Percentiles rank a stretch among this genome's conserved stretches.
Evolutionary conservation across 495 filamentous ascomycete species (phyloP).

Genomic region (Penicillium antarcticum): DNA sequence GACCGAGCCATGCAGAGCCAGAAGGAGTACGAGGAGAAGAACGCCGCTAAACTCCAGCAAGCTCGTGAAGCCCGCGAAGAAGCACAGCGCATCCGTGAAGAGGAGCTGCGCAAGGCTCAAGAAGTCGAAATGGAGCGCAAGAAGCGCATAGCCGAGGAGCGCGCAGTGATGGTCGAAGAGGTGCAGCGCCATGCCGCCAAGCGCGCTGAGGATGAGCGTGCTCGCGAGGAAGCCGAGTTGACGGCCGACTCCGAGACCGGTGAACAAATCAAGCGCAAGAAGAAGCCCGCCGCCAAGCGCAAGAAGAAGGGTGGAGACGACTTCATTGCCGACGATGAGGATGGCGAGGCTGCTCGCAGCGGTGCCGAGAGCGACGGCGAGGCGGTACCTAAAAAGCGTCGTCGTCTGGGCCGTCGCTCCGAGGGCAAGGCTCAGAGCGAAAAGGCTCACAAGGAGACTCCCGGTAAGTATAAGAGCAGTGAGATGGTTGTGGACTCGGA

Average conservation of each 20-base stretch:
- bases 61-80: constrained; percentile 74
- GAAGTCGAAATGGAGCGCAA: constrained; percentile 67
- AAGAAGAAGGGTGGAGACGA: constrained; percentile 61
- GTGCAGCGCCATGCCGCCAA: constrained; percentile 67
- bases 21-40: constrained; percentile 89
- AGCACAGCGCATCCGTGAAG: constrained; percentile 70
- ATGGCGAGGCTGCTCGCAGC: constrained; percentile 10
- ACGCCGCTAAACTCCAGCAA: constrained; percentile 74
- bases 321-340: constrained; percentile 26
- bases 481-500: constrained; percentile 79
- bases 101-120: constrained; percentile 61
- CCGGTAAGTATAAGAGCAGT: constrained; percentile 70
- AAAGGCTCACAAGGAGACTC: constrained; percentile 19
- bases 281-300: constrained; percentile 52
- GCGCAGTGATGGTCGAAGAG: constrained; percentile 70
- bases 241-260: constrained; percentile 77
- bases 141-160: constrained; percentile 75
- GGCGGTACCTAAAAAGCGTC: constrained; percentile 46
- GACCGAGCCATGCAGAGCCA: constrained; percentile 80
- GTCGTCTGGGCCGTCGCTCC: constrained; percentile 51
- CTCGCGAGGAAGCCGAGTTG: constrained; percentile 63
- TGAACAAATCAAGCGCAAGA: constrained; percentile 69
- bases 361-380: constrained; percentile 34
- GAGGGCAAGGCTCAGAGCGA: constrained; percentile 51
- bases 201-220: constrained; percentile 69